A percentile compares a stretch with the other conserved stretches of the same genome.
phyloP scores from a whole-genome alignment of 805 yeast genomes.

The Saturnispora saitoi region DNA sequence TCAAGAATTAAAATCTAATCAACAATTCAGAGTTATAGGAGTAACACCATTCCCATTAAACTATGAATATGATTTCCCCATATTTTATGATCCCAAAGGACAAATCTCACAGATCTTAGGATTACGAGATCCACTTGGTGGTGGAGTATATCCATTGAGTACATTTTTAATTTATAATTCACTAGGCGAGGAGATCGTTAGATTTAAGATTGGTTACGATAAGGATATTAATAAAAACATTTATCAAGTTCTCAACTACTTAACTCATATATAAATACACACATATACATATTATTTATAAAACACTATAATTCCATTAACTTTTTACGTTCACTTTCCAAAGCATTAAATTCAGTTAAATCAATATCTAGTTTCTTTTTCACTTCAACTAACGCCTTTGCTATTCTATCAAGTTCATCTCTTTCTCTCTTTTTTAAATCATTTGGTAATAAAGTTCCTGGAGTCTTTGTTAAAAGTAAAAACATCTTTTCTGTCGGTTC shows the following conservation, averaged over 20 bases:
- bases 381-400: constrained; percentile 28
- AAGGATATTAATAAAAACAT: constrained; percentile 15
- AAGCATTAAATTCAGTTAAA: constrained; percentile 20
- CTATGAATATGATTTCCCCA: constrained; percentile 20
- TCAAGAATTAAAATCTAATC: neutral
- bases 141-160: constrained; percentile 28
- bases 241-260: neutral
- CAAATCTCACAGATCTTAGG: constrained; percentile 18
- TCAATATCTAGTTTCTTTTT: constrained; percentile 19
- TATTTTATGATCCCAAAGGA: constrained; percentile 24
- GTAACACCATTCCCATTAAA: constrained; percentile 16
- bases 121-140: constrained; percentile 29
- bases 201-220: constrained; percentile 24
- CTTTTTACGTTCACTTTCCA: constrained; percentile 26
- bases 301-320: constrained; percentile 14
- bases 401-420: constrained; percentile 54
- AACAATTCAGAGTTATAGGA: constrained; percentile 13
- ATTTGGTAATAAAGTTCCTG: constrained; percentile 41
- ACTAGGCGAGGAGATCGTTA: constrained; percentile 17
- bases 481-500: constrained; percentile 92
- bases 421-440: constrained; percentile 45
- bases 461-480: constrained; percentile 61
- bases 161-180: constrained; percentile 23
- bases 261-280: neutral
- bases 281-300: neutral